Base-by-base conservation (phyloP, 257 asterid genomes). In the Nicotiana benthamiana region DNA sequence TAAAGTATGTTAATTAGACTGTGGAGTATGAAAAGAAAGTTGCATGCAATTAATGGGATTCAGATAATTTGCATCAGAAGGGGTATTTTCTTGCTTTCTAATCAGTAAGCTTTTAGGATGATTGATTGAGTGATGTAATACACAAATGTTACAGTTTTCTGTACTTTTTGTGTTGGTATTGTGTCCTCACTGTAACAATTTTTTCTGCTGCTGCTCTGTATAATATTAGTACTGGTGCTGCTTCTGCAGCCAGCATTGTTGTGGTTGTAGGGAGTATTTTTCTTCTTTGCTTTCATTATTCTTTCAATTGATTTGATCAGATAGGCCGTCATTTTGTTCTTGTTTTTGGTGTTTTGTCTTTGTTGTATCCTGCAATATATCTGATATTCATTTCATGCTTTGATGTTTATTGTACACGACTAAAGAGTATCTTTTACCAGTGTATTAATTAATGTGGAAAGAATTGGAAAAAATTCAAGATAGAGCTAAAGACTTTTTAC, bases 271-370 rank as follows among this genome's bases (percentile, higher is more conserved):
- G 79, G 48, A 40, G 48, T 40, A 40, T 82, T 87, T 65, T 52
- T 75, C 26, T 28, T 72, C 53, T 66, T 65, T 59, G 53, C 43
- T 77, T 59, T 20, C n/a, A 54, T 62, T 77, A 59, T 59, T 77
- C 34, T 62, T 77, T 77, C 75, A 24, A 83, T 80, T 82, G 90
- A 84, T 87, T 59, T 90, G 89, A 86, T 88, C 85, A 85, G 89
- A 88, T 87, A 82, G 92, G 96, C 99, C 94, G 94, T 93, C 99
- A 88, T 84, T 88, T 87, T 83, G 24, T 75, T 80, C 85, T 70
- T 79, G 60, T 70, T 76, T 36, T 80, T 34, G 68, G 72, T 60
- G 75, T 54, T 46, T 59, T 79, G 75, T 54, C 32, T 61, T 70
- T 43, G 70, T 34, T 82, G 28, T 80, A 12, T 74, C 20, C n/a